A percentile compares a stretch with the other conserved stretches of the same genome.
Conservation (phyloP, 345 rosid species). For the Euphorbia pulcherrima region DNA sequence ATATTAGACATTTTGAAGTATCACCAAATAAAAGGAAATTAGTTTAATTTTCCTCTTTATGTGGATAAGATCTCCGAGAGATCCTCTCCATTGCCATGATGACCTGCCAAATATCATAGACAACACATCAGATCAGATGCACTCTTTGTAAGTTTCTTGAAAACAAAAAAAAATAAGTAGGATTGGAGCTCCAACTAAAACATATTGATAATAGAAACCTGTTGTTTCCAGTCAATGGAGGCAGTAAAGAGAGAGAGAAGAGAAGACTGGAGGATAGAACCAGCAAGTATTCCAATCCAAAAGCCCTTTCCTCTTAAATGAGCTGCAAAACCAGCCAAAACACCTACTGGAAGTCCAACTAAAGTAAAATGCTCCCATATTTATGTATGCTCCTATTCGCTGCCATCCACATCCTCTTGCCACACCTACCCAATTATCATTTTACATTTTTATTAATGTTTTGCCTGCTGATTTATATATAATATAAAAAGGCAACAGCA, state of each 20-base stretch:
- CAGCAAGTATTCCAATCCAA: conserved; percentile 23
- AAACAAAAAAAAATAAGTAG: neutral
- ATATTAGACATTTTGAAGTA: too few relatives aligned
- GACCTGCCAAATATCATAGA: conserved; percentile 1
- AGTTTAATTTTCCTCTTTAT: neutral
- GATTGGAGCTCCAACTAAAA: neutral
- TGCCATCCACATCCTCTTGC: conserved; percentile 31
- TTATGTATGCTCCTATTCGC: conserved; percentile 19
- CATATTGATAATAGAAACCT: conserved; percentile 6
- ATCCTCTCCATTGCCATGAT: conserved; percentile 4
- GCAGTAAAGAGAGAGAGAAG: conserved; percentile 10
- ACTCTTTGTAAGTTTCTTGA: neutral
- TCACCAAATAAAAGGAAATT: neutral
- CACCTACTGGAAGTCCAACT: conserved; percentile 20
- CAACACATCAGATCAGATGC: neutral
- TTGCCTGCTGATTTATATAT: too few relatives aligned
- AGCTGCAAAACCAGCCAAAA: conserved; percentile 4
- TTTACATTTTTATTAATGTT: too few relatives aligned
- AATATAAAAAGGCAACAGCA: too few relatives aligned
- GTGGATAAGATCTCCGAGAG: neutral
- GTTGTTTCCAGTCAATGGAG: conserved; percentile 18
- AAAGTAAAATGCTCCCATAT: conserved; percentile 19
- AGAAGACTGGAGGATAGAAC: conserved; percentile 6
- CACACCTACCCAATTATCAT: neutral
- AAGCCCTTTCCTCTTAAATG: conserved; percentile 23